Percentiles rank a stretch among this genome's conserved stretches.
These are phyloP conservation scores for Fusarium euwallaceae DNA, from an alignment of 2,329 filamentous ascomycete genomes.

Conservation along the genomic window DNA sequence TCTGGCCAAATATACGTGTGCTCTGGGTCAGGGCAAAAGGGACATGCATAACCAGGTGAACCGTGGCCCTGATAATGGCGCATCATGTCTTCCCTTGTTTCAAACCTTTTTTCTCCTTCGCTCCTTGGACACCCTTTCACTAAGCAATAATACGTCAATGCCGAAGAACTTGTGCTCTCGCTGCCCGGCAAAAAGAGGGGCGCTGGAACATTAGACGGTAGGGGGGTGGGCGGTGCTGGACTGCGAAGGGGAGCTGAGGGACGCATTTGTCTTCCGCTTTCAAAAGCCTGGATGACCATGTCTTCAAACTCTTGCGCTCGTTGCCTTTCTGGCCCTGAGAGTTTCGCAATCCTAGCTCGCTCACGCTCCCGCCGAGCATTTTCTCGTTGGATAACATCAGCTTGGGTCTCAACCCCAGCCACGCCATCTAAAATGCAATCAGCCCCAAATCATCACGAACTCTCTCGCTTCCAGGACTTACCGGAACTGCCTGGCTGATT, in stretches of 20 bases:
- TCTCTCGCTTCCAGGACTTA: background rate
- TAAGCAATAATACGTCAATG: background rate
- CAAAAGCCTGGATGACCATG: background rate
- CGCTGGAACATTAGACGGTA: too few species aligned
- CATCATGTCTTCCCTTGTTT: background rate
- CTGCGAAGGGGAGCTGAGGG: background rate
- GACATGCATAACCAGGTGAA: background rate
- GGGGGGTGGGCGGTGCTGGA: background rate
- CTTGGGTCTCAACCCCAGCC: background rate
- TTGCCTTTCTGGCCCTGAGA: rapidly evolving
- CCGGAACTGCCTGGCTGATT: background rate
- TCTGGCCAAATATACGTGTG: background rate
- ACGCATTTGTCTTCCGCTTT: background rate
- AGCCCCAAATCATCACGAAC: background rate
- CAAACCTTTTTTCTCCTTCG: background rate
- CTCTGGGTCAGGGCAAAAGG: background rate
- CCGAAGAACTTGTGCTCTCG: background rate
- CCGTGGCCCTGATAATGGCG: background rate
- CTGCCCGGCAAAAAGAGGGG: too few species aligned
- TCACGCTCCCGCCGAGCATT: background rate
- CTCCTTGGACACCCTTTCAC: background rate
- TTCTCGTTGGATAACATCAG: background rate
- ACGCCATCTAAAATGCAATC: background rate
- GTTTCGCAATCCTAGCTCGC: background rate
- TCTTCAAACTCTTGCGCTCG: background rate